These are phyloP conservation scores for Phytophthora cactorum DNA, from an alignment of 352 stramenopile genomes.

Conservation along the genomic window DNA sequence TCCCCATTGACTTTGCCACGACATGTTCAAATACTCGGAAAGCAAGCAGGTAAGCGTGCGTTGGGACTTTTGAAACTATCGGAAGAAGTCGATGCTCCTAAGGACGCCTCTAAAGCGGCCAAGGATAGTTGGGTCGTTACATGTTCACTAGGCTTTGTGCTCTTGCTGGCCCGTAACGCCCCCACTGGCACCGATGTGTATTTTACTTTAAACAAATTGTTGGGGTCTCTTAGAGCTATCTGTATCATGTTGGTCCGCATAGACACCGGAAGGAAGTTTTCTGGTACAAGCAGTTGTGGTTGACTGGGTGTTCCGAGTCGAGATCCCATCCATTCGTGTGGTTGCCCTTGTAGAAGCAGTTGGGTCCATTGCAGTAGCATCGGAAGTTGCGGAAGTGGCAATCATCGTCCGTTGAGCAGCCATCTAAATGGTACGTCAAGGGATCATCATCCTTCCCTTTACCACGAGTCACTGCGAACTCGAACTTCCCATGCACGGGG, in stretches of 20 bases:
- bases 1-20: conserved; percentile 71
- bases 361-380: conserved; percentile 71
- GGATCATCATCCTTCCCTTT: conserved; percentile 58
- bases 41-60: neutral
- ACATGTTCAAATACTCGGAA: conserved; percentile 40
- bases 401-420: conserved; percentile 75
- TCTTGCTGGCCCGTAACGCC: neutral
- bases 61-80: conserved; percentile 27
- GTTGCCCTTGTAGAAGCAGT: conserved; percentile 76
- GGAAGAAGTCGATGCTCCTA: neutral
- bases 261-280: conserved; percentile 69
- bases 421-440: conserved; percentile 69
- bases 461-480: conserved; percentile 59
- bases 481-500: conserved; percentile 71
- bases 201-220: conserved; percentile 11
- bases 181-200: neutral
- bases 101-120: neutral
- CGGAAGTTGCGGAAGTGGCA: conserved; percentile 73
- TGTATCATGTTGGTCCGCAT: conserved; percentile 67
- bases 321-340: conserved; percentile 54
- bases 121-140: conserved; percentile 17
- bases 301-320: conserved; percentile 69
- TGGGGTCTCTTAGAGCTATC: too few relatives aligned
- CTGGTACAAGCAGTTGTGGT: conserved; percentile 78
- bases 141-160: neutral